These are phyloP conservation scores for Collariella sp. DNA, from an alignment of 495 filamentous ascomycete species.

Conservation along the genomic window DNA sequence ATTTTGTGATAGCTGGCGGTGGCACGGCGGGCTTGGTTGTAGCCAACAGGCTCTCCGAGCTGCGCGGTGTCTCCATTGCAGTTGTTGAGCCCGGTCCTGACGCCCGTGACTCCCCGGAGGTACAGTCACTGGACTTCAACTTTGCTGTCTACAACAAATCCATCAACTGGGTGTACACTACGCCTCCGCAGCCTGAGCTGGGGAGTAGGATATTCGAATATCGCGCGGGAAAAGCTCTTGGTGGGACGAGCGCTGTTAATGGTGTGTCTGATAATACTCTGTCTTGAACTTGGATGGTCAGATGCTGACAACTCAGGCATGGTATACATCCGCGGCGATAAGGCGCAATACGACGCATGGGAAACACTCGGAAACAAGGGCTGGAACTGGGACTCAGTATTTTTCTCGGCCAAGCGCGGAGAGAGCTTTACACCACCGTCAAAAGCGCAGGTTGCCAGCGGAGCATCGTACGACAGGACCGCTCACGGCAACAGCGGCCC, in stretches of 20 bases:
- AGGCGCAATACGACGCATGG: conserved; percentile 4
- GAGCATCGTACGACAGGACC: neutral
- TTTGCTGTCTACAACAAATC: conserved; percentile 11
- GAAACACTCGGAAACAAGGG: conserved; percentile 5
- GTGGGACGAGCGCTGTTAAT: conserved; percentile 12
- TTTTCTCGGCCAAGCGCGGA: conserved; percentile 3
- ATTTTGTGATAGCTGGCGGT: conserved; percentile 27
- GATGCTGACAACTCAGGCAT: neutral
- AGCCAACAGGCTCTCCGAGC: conserved; percentile 40
- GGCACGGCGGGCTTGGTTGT: conserved; percentile 43
- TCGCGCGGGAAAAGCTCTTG: conserved; percentile 18
- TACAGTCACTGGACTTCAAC: conserved; percentile 5
- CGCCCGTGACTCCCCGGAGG: conserved; percentile 22
- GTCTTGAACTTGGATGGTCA: no score
- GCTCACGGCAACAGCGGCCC: neutral
- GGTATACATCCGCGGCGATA: conserved; percentile 3
- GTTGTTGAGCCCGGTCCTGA: conserved; percentile 43
- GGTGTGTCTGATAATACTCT: neutral
- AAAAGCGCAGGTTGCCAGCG: neutral
- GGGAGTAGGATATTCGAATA: conserved; percentile 31
- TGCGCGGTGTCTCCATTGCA: conserved; percentile 30
- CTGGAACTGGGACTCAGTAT: conserved; percentile 3
- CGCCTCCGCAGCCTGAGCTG: conserved; percentile 36
- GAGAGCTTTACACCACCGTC: neutral
- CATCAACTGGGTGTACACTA: conserved; percentile 30